phyloP scores from a whole-genome alignment of 305 asterid genomes.

The Solanum hybrid region DNA sequence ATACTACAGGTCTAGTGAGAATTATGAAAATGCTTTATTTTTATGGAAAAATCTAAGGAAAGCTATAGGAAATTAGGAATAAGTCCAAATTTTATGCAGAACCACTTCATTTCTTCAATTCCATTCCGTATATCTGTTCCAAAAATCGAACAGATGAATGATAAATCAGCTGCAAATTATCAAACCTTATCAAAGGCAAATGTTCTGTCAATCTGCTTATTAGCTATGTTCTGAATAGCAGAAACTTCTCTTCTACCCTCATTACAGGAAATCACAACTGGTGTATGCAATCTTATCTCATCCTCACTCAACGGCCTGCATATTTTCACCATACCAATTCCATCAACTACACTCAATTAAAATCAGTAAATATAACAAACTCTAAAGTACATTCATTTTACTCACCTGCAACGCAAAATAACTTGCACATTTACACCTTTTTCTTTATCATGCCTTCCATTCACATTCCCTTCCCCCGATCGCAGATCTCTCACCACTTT shows the following conservation, averaged over 20 bases:
- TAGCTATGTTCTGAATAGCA: conserved; percentile 91
- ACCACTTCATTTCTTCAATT: not conserved
- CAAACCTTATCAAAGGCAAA: conserved; percentile 85
- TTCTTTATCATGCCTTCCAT: conserved; percentile 72
- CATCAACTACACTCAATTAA: not conserved
- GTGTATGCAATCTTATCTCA: conserved; percentile 68
- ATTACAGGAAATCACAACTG: conserved; percentile 75
- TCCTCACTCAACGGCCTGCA: conserved; percentile 94
- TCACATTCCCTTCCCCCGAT: conserved; percentile 72
- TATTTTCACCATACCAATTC: not conserved
- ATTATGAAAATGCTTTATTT: not conserved
- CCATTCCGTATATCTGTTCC: not conserved
- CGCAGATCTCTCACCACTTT: conserved; percentile 75
- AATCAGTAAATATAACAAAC: not conserved
- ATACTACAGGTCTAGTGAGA: not conserved
- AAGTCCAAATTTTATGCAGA: not conserved
- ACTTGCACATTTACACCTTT: conserved; percentile 97
- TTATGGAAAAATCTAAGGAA: not conserved
- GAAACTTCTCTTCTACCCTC: conserved; percentile 81
- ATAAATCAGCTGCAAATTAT: not conserved
- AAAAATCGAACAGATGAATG: not conserved
- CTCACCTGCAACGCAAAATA: conserved; percentile 84
- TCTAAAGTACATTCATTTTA: conserved; percentile 1
- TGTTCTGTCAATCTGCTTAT: conserved; percentile 97
- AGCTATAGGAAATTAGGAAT: not conserved